These are phyloP conservation scores for Psidium friedrichsthalianum DNA, from an alignment of 345 rosid genomes.

Conservation along the genomic window DNA sequence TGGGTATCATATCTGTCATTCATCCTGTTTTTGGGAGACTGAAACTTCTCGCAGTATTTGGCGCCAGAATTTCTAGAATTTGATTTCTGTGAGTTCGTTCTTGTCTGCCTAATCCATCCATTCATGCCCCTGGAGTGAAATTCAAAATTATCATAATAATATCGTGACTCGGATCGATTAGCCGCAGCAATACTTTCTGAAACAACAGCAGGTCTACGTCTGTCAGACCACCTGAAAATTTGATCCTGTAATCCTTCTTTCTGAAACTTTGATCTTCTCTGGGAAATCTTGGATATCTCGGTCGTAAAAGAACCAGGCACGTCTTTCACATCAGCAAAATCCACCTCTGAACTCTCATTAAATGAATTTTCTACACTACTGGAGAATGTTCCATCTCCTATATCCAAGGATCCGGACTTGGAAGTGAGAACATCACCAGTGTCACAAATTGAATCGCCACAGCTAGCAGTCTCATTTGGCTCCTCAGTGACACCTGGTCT, in stretches of 20 bases:
- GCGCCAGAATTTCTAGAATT: constrained; percentile 30
- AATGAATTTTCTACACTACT: constrained; percentile 25
- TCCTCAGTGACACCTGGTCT: constrained; percentile 31
- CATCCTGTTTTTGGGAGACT: constrained; percentile 27
- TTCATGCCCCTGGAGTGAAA: constrained; percentile 37
- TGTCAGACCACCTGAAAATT: constrained; percentile 52
- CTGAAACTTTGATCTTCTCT: constrained; percentile 35
- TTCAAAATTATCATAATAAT: constrained; percentile 37
- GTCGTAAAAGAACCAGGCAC: constrained; percentile 32
- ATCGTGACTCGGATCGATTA: constrained; percentile 43
- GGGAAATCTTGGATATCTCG: constrained; percentile 40
- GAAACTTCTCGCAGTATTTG: constrained; percentile 51
- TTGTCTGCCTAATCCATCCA: constrained; percentile 40
- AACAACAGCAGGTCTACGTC: constrained; percentile 28
- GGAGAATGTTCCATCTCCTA: constrained; percentile 20
- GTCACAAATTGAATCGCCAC: constrained; percentile 28
- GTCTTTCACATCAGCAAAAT: constrained; percentile 28
- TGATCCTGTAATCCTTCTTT: constrained; percentile 45
- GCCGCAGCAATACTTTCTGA: constrained; percentile 34
- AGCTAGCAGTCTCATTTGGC: constrained; percentile 18
- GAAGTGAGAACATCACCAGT: constrained; percentile 30
- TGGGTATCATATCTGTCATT: constrained; percentile 49
- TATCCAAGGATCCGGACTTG: constrained; percentile 46
- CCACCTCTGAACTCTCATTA: constrained; percentile 30
- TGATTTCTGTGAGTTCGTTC: constrained; percentile 37